Evolutionary conservation across 495 filamentous ascomycete genomes (phyloP), one percentile per base, ranked within the genome.

Genomic region (Lophium mytilinum): DNA sequence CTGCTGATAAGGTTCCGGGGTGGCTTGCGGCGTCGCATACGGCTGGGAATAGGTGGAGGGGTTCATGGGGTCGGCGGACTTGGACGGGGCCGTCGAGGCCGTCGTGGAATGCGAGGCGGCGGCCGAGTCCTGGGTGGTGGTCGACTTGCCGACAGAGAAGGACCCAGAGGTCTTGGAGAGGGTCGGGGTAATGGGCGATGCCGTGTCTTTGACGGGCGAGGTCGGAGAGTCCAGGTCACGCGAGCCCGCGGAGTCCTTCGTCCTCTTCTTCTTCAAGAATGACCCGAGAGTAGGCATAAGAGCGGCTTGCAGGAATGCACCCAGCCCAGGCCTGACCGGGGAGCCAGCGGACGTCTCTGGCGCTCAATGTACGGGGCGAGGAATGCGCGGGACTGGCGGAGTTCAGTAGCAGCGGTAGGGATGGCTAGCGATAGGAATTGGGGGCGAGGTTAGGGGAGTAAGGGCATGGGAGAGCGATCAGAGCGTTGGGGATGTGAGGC

Each of bases 181-280:
- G 55, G 52, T 63, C 18, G 57, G 61, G 19, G 64, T 60, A 17
- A 62, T 55, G 50, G 63, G 66, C 54, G 65, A 70, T 18, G 52
- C 52, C 34, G 63, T 37, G 33, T 65, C 65, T 37, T 63, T 65
- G 37, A 58, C 57, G 34, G 66, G 68, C 19, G 68, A 68, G 14
- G 66, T 63, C n/a, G 66, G 66, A 42, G 68, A 65, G 50, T 70
- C 62, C 39, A 69, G 64, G 48, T 71, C 70, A 41, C 58, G 55
- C 54, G 69, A 69, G 24, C 69, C 68, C 37, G 66, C 60, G 58
- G 71, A 72, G 66, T 89, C 86, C 83, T 89, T 95, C 75, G 92
- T 94, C 80, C 89, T 84, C 80, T 94, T 90, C 84, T 95, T 96
- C 81, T 96, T 98, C 68, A 98, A 81, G 67, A 96, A 86, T 30